Evolutionary conservation across 2,329 filamentous ascomycete genomes (phyloP), one percentile per base, ranked within the genome.

Genomic region (Thielaviopsis populi): DNA sequence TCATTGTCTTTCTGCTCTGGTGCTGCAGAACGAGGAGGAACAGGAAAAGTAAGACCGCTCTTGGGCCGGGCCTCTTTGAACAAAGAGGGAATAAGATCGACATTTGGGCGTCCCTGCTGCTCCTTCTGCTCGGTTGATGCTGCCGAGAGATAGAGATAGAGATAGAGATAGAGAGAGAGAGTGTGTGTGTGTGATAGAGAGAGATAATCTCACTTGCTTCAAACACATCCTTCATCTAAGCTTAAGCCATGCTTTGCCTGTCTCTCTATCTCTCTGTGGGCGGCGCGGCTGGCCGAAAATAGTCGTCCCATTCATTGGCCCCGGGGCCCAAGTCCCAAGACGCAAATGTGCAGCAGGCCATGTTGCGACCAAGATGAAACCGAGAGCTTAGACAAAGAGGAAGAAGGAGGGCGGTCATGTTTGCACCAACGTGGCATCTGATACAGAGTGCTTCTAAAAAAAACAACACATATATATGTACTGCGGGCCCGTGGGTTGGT

Each of bases 311-410:
- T 56, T n/a, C n/a, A n/a, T n/a, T n/a, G n/a, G n/a, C n/a, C n/a
- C n/a, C n/a, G n/a, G n/a, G n/a, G n/a, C n/a, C n/a, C n/a, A n/a
- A n/a, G n/a, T n/a, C n/a, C n/a, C n/a, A n/a, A n/a, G n/a, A n/a
- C n/a, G n/a, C n/a, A n/a, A n/a, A n/a, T n/a, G n/a, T n/a, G n/a
- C n/a, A n/a, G n/a, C n/a, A n/a, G 8, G 7, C 24, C n/a, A 33
- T 54, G 53, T 56, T 56, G 53, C 24, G 53, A 56, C 53, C 53
- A 56, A 56, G 53, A 56, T 56, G 53, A 56, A 56, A 56, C 53
- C 30, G 7, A 10, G 53, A 27, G 24, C 46, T 50, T 50, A 22
- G 10, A 50, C 11, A 22, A 50, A 11, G 22, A 50, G 22, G 22
- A 50, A 15, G 46, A 15, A 15, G 24, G 22, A 13, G 19, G n/a